phyloP scores from a whole-genome alignment of 257 asterid genomes.

The Rauvolfia tetraphylla region DNA sequence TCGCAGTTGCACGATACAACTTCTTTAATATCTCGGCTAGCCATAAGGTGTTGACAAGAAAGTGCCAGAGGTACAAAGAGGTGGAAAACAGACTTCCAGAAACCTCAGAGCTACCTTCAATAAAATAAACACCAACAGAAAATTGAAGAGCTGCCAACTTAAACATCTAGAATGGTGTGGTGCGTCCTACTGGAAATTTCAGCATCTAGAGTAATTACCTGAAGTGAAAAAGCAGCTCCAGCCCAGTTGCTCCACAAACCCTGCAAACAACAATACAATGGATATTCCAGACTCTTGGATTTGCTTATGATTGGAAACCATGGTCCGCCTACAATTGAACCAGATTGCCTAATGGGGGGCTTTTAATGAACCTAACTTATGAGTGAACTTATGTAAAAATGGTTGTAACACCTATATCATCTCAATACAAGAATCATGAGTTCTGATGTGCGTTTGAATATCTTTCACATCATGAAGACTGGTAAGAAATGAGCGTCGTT shows the following conservation, averaged over 20 bases:
- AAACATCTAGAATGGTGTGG: neutral
- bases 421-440: constrained; percentile 7
- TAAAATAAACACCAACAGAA: neutral
- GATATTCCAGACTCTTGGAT: constrained; percentile 27
- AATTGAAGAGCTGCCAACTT: neutral
- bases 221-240: constrained; percentile 24
- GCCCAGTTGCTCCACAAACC: constrained; percentile 15
- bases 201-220: constrained; percentile 18
- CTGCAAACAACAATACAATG: constrained; percentile 35
- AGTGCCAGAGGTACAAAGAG: neutral
- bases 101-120: neutral
- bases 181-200: constrained; percentile 3
- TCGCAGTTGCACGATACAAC: neutral
- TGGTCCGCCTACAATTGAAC: constrained; percentile 21
- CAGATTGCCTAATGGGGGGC: constrained; percentile 11
- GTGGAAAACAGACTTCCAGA: neutral
- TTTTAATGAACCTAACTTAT: constrained; percentile 1
- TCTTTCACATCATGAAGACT: constrained; percentile 19
- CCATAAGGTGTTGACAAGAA: neutral
- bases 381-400: constrained; percentile 14
- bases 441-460: constrained; percentile 14
- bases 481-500: constrained; percentile 20
- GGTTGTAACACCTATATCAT: constrained; percentile 11
- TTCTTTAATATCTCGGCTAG: neutral
- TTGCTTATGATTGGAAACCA: constrained; percentile 22